A percentile compares a stretch with the other conserved stretches of the same genome.
Conservation (phyloP, 1,284 basidiomycete species). For the Vanrija humicola region DNA sequence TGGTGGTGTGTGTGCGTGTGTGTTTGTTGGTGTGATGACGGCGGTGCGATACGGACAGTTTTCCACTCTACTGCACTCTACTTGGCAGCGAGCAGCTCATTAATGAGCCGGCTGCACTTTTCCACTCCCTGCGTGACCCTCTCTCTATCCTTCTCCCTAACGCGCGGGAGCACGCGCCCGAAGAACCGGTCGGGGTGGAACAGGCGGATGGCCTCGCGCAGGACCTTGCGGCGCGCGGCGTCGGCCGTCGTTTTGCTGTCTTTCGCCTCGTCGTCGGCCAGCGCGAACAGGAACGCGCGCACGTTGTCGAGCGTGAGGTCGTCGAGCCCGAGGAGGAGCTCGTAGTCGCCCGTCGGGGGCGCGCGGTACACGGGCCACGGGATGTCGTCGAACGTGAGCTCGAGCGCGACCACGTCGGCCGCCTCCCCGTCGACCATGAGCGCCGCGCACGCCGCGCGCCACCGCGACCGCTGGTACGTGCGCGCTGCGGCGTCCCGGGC, state of each 20-base stretch:
- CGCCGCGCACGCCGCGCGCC: constrained; percentile 16
- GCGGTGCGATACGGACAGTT: too few species aligned
- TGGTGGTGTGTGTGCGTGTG: too few species aligned
- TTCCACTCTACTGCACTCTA: neutral
- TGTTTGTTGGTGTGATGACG: too few species aligned
- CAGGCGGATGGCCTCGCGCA: constrained; percentile 59
- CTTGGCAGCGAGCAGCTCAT: constrained; percentile 16
- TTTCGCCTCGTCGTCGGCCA: constrained; percentile 51
- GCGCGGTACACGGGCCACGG: constrained; percentile 67
- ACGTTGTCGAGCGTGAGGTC: constrained; percentile 58
- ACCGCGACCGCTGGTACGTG: constrained; percentile 12
- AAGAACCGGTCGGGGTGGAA: constrained; percentile 77
- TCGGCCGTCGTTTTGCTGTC: constrained; percentile 47
- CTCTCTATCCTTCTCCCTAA: constrained; percentile 57
- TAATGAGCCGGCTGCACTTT: constrained; percentile 24
- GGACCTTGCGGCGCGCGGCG: constrained; percentile 40
- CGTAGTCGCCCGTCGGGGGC: constrained; percentile 38
- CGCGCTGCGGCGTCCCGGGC: neutral
- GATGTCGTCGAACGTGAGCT: constrained; percentile 60
- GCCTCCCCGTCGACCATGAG: constrained; percentile 19
- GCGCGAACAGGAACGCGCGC: constrained; percentile 55
- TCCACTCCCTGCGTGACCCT: constrained; percentile 64
- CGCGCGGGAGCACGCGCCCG: constrained; percentile 55
- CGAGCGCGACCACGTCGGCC: constrained; percentile 15
- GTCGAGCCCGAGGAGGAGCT: constrained; percentile 23